Evolutionary conservation across 441 rosid species (phyloP).

Genomic region (Macaranga tanarius): DNA sequence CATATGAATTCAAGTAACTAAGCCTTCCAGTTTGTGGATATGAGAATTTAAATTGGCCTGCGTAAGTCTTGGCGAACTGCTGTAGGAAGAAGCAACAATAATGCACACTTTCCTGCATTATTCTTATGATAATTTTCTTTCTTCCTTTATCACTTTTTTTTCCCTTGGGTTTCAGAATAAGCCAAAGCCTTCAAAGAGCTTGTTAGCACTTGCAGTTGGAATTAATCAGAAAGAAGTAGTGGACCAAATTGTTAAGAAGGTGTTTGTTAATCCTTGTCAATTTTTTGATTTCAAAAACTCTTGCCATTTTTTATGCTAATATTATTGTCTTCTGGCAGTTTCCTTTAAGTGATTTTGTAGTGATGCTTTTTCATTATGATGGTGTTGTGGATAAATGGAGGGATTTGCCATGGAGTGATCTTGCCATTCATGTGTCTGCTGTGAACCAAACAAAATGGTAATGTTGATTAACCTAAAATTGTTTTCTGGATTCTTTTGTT

Average conservation of each 20-base stretch:
- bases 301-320: not conserved
- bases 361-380: constrained; percentile 91
- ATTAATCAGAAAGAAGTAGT: constrained; percentile 74
- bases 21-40: not conserved
- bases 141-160: not conserved
- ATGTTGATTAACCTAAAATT: not conserved
- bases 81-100: not conserved
- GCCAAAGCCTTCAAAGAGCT: constrained; percentile 39
- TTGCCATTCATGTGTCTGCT: constrained; percentile 70
- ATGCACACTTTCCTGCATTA: not conserved
- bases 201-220: constrained; percentile 80
- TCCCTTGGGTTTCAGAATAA: constrained; percentile 38
- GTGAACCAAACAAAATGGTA: constrained; percentile 91
- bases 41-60: not conserved
- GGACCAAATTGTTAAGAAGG: constrained; percentile 68
- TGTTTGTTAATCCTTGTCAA: constrained; percentile 21
- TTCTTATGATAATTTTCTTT: not conserved
- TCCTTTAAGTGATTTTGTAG: constrained; percentile 49
- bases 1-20: not conserved
- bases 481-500: not conserved
- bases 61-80: not conserved
- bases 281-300: not conserved
- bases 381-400: constrained; percentile 74
- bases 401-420: constrained; percentile 68
- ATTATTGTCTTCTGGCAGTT: constrained; percentile 28